Percentiles rank a stretch among this genome's conserved stretches.
These are phyloP conservation scores for Plasmodium sp. DNA, from an alignment of 169 alveolate species.

Conservation along the genomic window DNA sequence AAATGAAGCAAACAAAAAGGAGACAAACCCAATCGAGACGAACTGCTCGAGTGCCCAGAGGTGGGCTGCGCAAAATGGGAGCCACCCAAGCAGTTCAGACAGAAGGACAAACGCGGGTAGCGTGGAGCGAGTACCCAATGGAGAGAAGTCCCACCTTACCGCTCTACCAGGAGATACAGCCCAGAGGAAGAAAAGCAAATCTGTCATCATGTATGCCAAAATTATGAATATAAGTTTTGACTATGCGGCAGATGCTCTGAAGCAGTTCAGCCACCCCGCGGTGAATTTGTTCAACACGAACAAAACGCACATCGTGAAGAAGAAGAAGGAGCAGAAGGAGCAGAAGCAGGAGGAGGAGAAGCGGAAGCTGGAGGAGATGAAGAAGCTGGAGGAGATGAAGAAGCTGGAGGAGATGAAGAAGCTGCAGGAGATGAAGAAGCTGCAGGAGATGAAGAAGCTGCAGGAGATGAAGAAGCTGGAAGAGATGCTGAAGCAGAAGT, in stretches of 20 bases:
- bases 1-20: background rate
- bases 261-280: slow-evolving; percentile 30
- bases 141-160: background rate
- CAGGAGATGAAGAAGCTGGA: no score
- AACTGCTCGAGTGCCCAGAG: background rate
- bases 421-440: no score
- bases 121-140: background rate
- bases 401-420: no score
- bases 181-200: background rate
- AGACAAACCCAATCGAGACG: background rate
- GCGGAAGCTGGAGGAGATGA: background rate
- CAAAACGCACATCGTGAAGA: background rate
- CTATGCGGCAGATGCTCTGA: slow-evolving; percentile 6
- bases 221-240: slow-evolving; percentile 20
- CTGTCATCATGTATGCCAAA: slow-evolving; percentile 8
- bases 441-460: no score
- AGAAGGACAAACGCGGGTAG: background rate
- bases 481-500: no score
- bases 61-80: background rate
- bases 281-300: slow-evolving; percentile 28
- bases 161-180: background rate
- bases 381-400: no score
- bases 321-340: background rate
- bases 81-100: background rate
- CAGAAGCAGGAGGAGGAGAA: no score